A percentile compares a stretch with the other conserved stretches of the same genome.
These are phyloP conservation scores for Aspergillus alliaceus DNA, from an alignment of 2,329 filamentous ascomycete species.

Conservation along the genomic window DNA sequence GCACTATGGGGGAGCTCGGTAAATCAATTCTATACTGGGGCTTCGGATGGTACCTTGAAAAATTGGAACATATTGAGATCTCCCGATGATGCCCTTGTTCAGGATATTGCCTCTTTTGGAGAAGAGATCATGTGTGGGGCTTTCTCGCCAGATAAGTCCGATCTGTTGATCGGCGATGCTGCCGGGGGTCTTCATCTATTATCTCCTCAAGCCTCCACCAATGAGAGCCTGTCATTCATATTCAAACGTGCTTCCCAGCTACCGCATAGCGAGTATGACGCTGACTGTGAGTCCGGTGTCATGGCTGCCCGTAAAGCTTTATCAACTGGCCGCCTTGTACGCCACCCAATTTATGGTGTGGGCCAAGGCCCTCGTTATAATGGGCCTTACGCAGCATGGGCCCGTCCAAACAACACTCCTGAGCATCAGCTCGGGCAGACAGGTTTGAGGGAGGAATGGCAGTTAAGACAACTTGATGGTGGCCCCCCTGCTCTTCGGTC, in stretches of 20 bases:
- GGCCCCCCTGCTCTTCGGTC: constrained; percentile 16
- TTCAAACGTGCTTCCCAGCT: constrained; percentile 26
- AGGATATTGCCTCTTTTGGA: constrained; percentile 50
- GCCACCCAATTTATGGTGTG: constrained; percentile 39
- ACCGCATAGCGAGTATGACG: constrained; percentile 2
- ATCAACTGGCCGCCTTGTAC: constrained; percentile 31
- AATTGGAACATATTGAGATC: constrained; percentile 59
- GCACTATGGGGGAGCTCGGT: constrained; percentile 57
- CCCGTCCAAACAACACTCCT: constrained; percentile 28
- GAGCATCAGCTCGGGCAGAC: constrained; percentile 21
- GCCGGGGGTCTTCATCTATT: constrained; percentile 56
- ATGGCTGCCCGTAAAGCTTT: constrained; percentile 29
- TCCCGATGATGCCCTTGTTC: constrained; percentile 51
- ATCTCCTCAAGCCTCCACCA: constrained; percentile 32
- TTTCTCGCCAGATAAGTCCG: constrained; percentile 56
- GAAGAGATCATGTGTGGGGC: constrained; percentile 60
- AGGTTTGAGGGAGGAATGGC: constrained; percentile 25
- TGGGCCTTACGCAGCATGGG: constrained; percentile 44
- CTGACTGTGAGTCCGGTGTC: constrained; percentile 26
- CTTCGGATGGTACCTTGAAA: constrained; percentile 61
- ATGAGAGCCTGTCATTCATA: constrained; percentile 22
- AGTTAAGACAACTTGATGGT: constrained; percentile 34
- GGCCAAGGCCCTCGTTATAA: constrained; percentile 42
- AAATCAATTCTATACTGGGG: constrained; percentile 58
- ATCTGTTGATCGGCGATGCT: constrained; percentile 59